Percentiles rank a stretch among this genome's conserved stretches.
Evolutionary conservation across 352 stramenopile species (phyloP).

Genomic region (Phytophthora uliginosa): DNA sequence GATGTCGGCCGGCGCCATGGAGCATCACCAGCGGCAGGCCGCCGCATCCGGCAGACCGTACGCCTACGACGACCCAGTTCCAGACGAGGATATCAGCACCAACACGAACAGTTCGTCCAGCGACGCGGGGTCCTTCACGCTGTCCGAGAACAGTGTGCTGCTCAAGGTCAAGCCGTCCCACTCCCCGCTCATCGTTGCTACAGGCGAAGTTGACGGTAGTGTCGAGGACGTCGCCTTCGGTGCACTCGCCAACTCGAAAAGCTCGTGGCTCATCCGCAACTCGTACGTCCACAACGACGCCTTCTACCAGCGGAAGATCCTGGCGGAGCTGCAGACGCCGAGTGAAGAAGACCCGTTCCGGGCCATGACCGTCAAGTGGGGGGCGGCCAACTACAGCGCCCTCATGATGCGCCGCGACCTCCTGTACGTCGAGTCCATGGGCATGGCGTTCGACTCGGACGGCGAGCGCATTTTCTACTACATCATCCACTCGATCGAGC

Average conservation of each 20-base stretch:
- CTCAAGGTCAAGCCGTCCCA: constrained; percentile 30
- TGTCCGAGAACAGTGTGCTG: constrained; percentile 39
- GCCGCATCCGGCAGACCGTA: constrained; percentile 32
- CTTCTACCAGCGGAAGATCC: constrained; percentile 38
- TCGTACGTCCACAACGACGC: constrained; percentile 46
- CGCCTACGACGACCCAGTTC: constrained; percentile 22
- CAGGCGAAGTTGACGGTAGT: constrained; percentile 39
- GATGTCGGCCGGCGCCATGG: constrained; percentile 43
- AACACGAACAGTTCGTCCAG: constrained; percentile 42
- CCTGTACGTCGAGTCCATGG: constrained; percentile 50
- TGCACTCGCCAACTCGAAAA: constrained; percentile 33
- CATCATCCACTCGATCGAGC: constrained; percentile 50
- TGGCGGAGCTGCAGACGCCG: constrained; percentile 38
- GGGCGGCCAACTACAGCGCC: constrained; percentile 30
- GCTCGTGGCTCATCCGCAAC: constrained; percentile 33
- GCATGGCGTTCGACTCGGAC: constrained; percentile 46
- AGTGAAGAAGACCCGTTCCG: constrained; percentile 52
- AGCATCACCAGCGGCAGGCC: constrained; percentile 32
- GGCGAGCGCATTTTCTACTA: constrained; percentile 51
- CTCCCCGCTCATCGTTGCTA: constrained; percentile 38
- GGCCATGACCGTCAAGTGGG: constrained; percentile 54
- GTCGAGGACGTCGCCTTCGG: constrained; percentile 47
- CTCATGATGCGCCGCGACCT: constrained; percentile 46
- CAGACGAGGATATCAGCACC: constrained; percentile 20
- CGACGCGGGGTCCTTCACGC: constrained; percentile 38